A percentile compares a stretch with the other conserved stretches of the same genome.
Evolutionary conservation across 148 eudicot genomes (phyloP).

Genomic region (Persicaria maculosa): DNA sequence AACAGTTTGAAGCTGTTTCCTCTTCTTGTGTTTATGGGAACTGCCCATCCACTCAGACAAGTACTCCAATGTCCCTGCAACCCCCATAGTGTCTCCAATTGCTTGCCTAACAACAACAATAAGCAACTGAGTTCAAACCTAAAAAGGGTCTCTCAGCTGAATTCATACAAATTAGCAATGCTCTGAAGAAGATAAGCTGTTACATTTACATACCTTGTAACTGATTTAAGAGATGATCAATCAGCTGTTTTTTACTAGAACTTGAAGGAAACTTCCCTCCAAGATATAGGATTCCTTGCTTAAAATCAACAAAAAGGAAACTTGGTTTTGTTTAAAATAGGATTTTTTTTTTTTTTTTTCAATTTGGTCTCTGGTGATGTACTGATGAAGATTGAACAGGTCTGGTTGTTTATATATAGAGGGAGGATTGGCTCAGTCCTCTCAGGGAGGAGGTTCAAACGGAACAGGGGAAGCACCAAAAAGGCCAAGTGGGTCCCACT

Average conservation of each 20-base stretch:
- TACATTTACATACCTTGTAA: neutral
- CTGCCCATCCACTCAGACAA: conserved; percentile 57
- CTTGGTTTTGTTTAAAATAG: neutral
- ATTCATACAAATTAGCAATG: neutral
- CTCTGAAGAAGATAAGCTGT: neutral
- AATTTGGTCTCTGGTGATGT: neutral
- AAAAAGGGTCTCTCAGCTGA: neutral
- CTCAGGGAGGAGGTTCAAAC: neutral
- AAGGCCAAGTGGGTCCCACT: neutral
- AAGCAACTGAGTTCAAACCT: neutral
- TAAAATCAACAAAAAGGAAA: neutral
- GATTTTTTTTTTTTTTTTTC: too few relatives aligned
- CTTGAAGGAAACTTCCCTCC: neutral
- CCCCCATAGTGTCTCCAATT: conserved; percentile 36
- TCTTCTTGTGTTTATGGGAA: conserved; percentile 44
- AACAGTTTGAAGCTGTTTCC: conserved; percentile 65
- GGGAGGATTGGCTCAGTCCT: neutral
- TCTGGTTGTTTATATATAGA: neutral
- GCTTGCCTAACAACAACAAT: neutral
- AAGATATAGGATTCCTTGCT: neutral
- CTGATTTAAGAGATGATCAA: too few relatives aligned
- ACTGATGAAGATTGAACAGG: neutral
- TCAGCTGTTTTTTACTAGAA: too few relatives aligned
- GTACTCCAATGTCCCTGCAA: conserved; percentile 62
- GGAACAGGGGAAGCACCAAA: neutral